These are phyloP conservation scores for Inga leiocalycina DNA, from an alignment of 306 rosid genomes.

Conservation along the genomic window DNA sequence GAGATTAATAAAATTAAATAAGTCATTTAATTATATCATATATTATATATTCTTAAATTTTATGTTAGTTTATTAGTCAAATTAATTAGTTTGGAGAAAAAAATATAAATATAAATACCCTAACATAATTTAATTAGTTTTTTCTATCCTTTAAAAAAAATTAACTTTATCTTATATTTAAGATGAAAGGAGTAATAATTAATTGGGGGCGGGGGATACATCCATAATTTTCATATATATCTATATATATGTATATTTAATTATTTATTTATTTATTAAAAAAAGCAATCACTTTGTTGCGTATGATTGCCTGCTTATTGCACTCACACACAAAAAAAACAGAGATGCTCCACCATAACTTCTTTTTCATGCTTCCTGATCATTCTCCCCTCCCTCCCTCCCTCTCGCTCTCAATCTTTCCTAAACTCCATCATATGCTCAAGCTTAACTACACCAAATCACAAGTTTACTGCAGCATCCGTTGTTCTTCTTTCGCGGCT, in stretches of 20 bases:
- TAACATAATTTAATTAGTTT: too few relatives aligned
- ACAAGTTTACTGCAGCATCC: not conserved
- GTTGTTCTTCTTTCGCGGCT: conserved; percentile 17
- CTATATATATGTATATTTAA: too few relatives aligned
- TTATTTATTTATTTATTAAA: not conserved
- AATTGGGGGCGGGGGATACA: not conserved
- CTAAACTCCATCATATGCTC: not conserved
- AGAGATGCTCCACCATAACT: conserved; percentile 16
- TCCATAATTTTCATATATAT: conserved; percentile 1
- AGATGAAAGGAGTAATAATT: not conserved
- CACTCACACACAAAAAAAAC: not conserved
- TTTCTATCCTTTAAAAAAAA: too few relatives aligned
- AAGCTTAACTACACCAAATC: conserved; percentile 13
- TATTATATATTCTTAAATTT: too few relatives aligned
- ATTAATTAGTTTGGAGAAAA: too few relatives aligned
- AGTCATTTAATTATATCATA: too few relatives aligned
- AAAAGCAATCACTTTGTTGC: conserved; percentile 4
- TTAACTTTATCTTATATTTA: too few relatives aligned
- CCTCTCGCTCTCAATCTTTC: not conserved
- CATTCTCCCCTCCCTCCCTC: conserved; percentile 1
- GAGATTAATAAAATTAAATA: too few relatives aligned
- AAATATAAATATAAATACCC: too few relatives aligned
- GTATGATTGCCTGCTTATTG: conserved; percentile 26
- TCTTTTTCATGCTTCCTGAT: conserved; percentile 27
- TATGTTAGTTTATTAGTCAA: too few relatives aligned